Evolutionary conservation across 2,329 filamentous ascomycete genomes (phyloP), one percentile per base, ranked within the genome.

Genomic region (Zymoseptoria passerinii): DNA sequence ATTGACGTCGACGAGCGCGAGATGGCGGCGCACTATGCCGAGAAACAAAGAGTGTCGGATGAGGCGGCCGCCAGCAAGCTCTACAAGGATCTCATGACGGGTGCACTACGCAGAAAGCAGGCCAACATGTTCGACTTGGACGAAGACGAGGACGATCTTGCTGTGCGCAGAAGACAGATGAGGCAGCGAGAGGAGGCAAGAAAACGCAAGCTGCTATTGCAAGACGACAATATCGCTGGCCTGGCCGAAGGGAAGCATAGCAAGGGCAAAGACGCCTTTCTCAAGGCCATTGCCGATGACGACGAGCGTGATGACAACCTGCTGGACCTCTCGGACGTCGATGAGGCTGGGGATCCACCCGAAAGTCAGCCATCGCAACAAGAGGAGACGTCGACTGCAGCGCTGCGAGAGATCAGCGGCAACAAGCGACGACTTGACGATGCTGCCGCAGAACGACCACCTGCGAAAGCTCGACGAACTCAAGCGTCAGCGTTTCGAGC

Each of bases 41-140:
- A 95, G 65, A 88, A 88, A 54, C 86, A 92, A 67, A 86, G 90
- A 61, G 84, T 81, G 44, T 83, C 83, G 44, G 90, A 97, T 67
- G 91, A 95, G 72, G 90, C 92, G 67, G 85, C 89, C 65, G 87
- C 96, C 13, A 88, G 92, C 67, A 94, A 94, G 76, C 82, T 99
- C 54, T 90, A 94, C 80, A 92, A 89, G 66, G 92, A 97, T 70
- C 87, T 99, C 67, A 94, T 90, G 4, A 95, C 88, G 10, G 94
- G 94, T 54, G 87, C 85, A 72, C 81, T 99, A 53, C 87, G 92
- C 9, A 87, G 90, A 61, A 92, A 95, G 71, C 86, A 89, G 50
- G 83, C 70, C 8, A 88, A 87, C 62, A 67, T 67, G 54, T 81
- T 89, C 70, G 88, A 92, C 66, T 86, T 92, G 9, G 71, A 73